Evolutionary conservation across 2,329 filamentous ascomycete genomes (phyloP).

Genomic region (Cladosporium sp.): DNA sequence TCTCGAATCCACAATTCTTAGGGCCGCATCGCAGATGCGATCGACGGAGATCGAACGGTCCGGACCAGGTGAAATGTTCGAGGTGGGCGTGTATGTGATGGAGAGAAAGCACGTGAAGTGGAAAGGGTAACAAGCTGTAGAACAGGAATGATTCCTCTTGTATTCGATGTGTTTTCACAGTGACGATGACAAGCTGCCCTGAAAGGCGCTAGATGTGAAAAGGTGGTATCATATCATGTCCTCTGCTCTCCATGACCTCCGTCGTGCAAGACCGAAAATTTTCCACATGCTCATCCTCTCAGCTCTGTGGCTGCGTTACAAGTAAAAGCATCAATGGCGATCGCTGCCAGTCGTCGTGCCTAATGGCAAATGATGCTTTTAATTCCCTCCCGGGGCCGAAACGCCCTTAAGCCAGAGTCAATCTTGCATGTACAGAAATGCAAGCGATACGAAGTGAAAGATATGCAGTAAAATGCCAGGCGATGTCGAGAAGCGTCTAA

Average conservation of each 20-base stretch:
- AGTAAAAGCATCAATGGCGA: not conserved
- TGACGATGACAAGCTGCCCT: not conserved
- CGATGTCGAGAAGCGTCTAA: not conserved
- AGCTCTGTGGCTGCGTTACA: not conserved
- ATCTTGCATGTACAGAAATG: not conserved
- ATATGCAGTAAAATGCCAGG: too few species aligned
- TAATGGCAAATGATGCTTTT: not conserved
- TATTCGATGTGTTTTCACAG: too few species aligned
- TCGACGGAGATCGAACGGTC: not conserved
- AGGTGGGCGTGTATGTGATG: too few species aligned
- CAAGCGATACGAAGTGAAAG: not conserved
- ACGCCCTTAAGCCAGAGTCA: not conserved
- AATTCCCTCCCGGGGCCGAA: not conserved
- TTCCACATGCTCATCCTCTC: not conserved
- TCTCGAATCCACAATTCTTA: too few species aligned
- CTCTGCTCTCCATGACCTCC: not conserved
- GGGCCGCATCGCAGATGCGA: too few species aligned
- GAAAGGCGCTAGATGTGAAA: not conserved
- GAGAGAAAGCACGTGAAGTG: too few species aligned
- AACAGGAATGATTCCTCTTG: too few species aligned
- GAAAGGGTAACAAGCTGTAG: not conserved
- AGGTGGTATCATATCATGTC: constrained; percentile 2
- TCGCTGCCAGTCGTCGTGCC: not conserved
- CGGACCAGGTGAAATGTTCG: not conserved
- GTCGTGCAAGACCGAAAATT: not conserved